Evolutionary conservation across 1,284 basidiomycete species (phyloP).

Genomic region (Amylostereum chailletii): DNA sequence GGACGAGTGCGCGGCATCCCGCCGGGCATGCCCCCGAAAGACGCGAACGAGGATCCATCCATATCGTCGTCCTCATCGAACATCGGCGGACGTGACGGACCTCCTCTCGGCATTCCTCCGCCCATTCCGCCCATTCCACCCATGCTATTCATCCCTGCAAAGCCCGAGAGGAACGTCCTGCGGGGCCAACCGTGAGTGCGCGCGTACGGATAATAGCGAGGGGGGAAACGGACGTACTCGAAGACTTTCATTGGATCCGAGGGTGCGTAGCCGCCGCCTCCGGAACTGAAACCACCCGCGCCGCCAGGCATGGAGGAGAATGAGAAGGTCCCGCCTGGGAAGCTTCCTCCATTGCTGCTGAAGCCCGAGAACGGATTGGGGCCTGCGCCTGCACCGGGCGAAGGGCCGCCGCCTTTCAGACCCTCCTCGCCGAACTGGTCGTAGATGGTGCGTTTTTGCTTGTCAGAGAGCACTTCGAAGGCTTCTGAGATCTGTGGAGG

Average conservation of each 20-base stretch:
- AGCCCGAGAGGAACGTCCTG: slow-evolving; percentile 62
- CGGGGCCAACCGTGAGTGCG: not conserved
- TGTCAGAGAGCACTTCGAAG: slow-evolving; percentile 92
- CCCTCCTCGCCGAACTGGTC: slow-evolving; percentile 97
- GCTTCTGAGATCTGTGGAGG: slow-evolving; percentile 78
- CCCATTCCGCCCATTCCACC: slow-evolving; percentile 30
- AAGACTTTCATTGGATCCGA: slow-evolving; percentile 90
- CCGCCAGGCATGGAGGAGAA: slow-evolving; percentile 47
- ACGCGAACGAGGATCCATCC: slow-evolving; percentile 27
- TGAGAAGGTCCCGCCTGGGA: slow-evolving; percentile 52
- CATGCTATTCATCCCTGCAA: slow-evolving; percentile 34
- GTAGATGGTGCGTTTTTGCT: slow-evolving; percentile 88
- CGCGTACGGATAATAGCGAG: not conserved
- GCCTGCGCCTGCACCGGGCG: slow-evolving; percentile 29
- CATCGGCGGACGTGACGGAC: slow-evolving; percentile 17
- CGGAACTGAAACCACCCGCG: slow-evolving; percentile 20
- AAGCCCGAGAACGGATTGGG: slow-evolving; percentile 35
- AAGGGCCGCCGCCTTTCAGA: slow-evolving; percentile 61
- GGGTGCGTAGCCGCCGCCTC: slow-evolving; percentile 53
- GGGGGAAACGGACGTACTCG: slow-evolving; percentile 38
- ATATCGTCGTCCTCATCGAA: slow-evolving; percentile 48
- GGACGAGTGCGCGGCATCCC: slow-evolving; percentile 36
- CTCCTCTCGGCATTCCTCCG: slow-evolving; percentile 28
- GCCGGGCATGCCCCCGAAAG: slow-evolving; percentile 36
- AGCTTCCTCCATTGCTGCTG: slow-evolving; percentile 23